Evolutionary conservation across 306 rosid genomes (phyloP), one percentile per base, ranked within the genome.

Genomic region (Fagus crenata): DNA sequence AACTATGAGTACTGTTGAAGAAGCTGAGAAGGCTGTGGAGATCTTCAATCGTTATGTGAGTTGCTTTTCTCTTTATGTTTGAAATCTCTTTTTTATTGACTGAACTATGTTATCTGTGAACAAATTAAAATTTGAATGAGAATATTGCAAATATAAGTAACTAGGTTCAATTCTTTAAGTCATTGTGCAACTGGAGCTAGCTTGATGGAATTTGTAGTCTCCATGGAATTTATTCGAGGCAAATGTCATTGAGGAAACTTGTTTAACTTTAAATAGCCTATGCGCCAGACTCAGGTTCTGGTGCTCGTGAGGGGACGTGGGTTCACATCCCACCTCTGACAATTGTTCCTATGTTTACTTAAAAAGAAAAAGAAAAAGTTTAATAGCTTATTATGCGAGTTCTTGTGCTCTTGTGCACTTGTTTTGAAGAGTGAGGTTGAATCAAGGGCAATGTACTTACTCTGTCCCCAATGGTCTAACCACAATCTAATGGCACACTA

Each of bases 1-100:
- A 55, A 90, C 92, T 4, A 90, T 95, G 97, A 90, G 97, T 71
- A 89, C 93, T 2, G 86, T 87, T 59, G 97, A 88, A 77, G 97
- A 92, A 80, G 90, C 92, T 77, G 97, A 95, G 53, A 86, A 85
- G 73, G 98, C 96, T 80, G 93, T 92, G 73, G 85, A 87, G 17
- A 82, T 73, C 74, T 88, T 87, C 91, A 86, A 80, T 75, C 87
- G 93, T 49, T 90, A 80, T 75, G 98, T 95, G 75, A 90, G 98
- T 65, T 36, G 15, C 33, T 0, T 32, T 65, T 65, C 46, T 65
- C 46, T 39, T 37, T 17, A 13, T 15, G 6, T 14, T 35, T 35
- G 17, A 63, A 63, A 12, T 13, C 2, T 36, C 17, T 36, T 13
- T 3, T 35, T 35, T 63, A 14, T 63, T 36, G 42, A 11, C 15